phyloP scores from a whole-genome alignment of 371 early-diverging fungal genomes.

The Rhizopus sp. region DNA sequence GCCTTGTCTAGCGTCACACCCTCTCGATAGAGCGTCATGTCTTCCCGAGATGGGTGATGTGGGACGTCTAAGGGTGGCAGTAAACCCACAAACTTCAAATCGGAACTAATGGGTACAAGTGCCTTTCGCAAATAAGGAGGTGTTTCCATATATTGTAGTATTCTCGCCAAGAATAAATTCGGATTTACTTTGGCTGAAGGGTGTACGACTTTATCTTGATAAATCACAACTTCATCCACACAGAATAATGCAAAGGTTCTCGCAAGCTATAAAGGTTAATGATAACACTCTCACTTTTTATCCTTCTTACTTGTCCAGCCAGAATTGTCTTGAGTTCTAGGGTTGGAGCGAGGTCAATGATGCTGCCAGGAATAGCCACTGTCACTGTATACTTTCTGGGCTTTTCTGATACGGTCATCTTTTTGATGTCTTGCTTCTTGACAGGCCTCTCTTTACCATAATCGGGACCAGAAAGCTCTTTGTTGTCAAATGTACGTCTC shows the following conservation, averaged over 20 bases:
- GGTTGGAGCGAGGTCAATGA: slow-evolving; percentile 70
- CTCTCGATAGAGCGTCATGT: slow-evolving; percentile 64
- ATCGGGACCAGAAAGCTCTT: slow-evolving; percentile 54
- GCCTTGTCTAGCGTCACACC: slow-evolving; percentile 61
- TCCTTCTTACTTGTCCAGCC: slow-evolving; percentile 63
- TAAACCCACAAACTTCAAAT: slow-evolving; percentile 71
- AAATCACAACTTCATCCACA: slow-evolving; percentile 76
- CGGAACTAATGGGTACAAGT: slow-evolving; percentile 70
- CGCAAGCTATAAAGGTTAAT: slow-evolving; percentile 48
- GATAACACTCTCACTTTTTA: not conserved
- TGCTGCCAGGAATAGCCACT: slow-evolving; percentile 71
- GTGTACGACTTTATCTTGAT: slow-evolving; percentile 50
- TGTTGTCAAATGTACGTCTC: slow-evolving; percentile 49
- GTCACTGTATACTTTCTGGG: slow-evolving; percentile 64
- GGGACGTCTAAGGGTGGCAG: slow-evolving; percentile 73
- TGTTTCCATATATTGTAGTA: slow-evolving; percentile 70
- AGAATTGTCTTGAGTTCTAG: slow-evolving; percentile 73
- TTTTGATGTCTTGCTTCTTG: slow-evolving; percentile 27
- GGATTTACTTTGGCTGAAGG: slow-evolving; percentile 50
- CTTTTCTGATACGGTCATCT: slow-evolving; percentile 29
- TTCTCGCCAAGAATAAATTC: slow-evolving; percentile 62
- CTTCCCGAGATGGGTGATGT: slow-evolving; percentile 70
- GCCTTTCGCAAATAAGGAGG: slow-evolving; percentile 72
- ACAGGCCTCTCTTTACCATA: slow-evolving; percentile 39
- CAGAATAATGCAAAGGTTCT: slow-evolving; percentile 63